Percentiles rank a stretch among this genome's conserved stretches.
Evolutionary conservation across 257 asterid species (phyloP).

Genomic region (Nicotiana benthamiana): DNA sequence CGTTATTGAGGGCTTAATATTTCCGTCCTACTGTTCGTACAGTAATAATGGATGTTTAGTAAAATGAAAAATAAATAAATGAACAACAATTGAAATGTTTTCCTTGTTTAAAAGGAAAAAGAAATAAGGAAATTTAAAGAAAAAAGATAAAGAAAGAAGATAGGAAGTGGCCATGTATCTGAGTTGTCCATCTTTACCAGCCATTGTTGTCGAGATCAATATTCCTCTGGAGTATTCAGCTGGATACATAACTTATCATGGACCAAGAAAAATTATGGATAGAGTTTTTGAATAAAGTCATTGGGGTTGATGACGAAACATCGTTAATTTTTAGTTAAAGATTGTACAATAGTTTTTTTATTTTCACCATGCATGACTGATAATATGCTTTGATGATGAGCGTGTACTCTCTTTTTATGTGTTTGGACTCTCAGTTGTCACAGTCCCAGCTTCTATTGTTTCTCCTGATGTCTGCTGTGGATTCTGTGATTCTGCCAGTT

Average conservation of each 20-base stretch:
- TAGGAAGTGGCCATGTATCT: conserved; percentile 13
- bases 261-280: conserved; percentile 17
- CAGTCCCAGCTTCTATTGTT: conserved; percentile 44
- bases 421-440: conserved; percentile 51
- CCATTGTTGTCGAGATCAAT: conserved; percentile 1
- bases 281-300: conserved; percentile 17
- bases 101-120: neutral
- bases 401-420: conserved; percentile 23
- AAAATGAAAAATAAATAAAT: conserved; percentile 1
- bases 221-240: neutral
- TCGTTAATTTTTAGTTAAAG: conserved; percentile 11
- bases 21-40: conserved; percentile 9
- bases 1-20: neutral
- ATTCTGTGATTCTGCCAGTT: conserved; percentile 42
- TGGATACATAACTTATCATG: neutral
- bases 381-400: neutral
- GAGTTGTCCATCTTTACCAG: conserved; percentile 15
- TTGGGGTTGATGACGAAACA: neutral
- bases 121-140: neutral
- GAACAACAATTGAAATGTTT: conserved; percentile 5
- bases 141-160: neutral
- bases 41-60: neutral
- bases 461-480: conserved; percentile 54
- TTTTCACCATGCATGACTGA: neutral
- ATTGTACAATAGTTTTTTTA: conserved; percentile 12